These are phyloP conservation scores for Plasmodium inui DNA, from an alignment of 169 alveolate genomes.

Conservation along the genomic window DNA sequence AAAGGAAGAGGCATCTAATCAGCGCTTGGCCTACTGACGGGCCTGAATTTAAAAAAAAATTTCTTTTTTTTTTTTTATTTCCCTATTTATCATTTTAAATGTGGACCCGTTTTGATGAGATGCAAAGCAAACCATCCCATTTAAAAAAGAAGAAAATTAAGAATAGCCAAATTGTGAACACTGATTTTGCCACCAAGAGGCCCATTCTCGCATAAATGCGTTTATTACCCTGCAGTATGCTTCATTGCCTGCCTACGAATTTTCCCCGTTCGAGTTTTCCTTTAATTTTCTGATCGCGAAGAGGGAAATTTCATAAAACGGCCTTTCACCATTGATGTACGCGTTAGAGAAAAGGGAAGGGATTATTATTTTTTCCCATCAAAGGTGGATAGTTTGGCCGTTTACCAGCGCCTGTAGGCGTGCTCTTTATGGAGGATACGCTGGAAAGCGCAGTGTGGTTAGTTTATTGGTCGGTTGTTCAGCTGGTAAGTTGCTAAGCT, in stretches of 20 bases:
- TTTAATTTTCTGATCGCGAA: not conserved
- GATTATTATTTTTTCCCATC: not conserved
- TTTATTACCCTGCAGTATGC: not conserved
- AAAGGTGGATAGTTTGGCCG: not conserved
- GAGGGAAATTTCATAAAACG: not conserved
- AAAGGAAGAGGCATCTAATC: not conserved
- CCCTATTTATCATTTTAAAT: not conserved
- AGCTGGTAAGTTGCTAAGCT: too few species aligned
- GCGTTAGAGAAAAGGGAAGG: not conserved
- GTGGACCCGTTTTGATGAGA: not conserved
- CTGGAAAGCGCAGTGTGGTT: not conserved
- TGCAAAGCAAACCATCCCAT: not conserved
- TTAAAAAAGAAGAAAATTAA: not conserved
- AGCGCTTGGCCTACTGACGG: not conserved
- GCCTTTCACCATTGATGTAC: not conserved
- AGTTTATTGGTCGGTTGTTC: not conserved
- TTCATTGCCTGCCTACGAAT: not conserved
- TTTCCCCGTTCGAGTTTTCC: not conserved
- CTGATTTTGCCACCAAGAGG: not conserved
- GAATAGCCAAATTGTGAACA: not conserved
- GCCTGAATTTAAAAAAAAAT: not conserved
- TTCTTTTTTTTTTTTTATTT: not conserved
- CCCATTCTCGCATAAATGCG: not conserved
- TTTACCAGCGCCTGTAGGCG: not conserved
- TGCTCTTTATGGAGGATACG: not conserved